Base-by-base conservation (phyloP, 2,329 filamentous ascomycete species). In the Aspergillus fumigatiaffinis region DNA sequence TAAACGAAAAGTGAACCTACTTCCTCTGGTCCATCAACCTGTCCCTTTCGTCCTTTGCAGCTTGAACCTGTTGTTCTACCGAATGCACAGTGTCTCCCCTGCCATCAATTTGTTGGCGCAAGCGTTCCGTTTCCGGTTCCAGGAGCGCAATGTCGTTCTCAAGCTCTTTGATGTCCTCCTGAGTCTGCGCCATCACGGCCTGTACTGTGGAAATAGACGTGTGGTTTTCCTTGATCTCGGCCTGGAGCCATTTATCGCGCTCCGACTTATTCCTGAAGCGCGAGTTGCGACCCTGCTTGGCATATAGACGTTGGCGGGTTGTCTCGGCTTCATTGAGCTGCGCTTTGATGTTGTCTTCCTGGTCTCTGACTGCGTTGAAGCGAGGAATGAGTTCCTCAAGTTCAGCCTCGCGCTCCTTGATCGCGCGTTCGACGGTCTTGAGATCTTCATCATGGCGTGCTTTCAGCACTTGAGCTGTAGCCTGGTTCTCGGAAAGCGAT, bases 261-360 rank as follows among this genome's bases (percentile, higher is more conserved):
- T 97, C 91, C 8, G 85, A 84, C 78, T 96, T 96, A 72, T 86
- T 95, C 69, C 84, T 89, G 74, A 96, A 99, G 60, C 91, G 89
- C 20, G 89, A 88, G 63, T 89, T 92, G 49, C 93, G 88, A 47
- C 89, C 91, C 75, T 99, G 93, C 73, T 99, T 99, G 52, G 90
- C 90, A 69, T 96, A 91, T 7, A 99, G 83, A 41, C 92, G 87
- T 62, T 89, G 86, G 46, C 90, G 84, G 4, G 84, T 83, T 7
- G 87, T 87, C 67, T 95, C 89, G 0, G 89, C 89, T 51, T 89
- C 82, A 50, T 92, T 88, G 10, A 97, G 81, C 58, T 89, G 85
- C 55, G 87, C 80, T 67, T 87, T 88, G 28, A 90, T 79, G 17
- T 84, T 82, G 17, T 83, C 82, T 70, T 97, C 94, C 58, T 91